phyloP scores from a whole-genome alignment of 1,139 yeast genomes.

The Ashbya aceris region DNA sequence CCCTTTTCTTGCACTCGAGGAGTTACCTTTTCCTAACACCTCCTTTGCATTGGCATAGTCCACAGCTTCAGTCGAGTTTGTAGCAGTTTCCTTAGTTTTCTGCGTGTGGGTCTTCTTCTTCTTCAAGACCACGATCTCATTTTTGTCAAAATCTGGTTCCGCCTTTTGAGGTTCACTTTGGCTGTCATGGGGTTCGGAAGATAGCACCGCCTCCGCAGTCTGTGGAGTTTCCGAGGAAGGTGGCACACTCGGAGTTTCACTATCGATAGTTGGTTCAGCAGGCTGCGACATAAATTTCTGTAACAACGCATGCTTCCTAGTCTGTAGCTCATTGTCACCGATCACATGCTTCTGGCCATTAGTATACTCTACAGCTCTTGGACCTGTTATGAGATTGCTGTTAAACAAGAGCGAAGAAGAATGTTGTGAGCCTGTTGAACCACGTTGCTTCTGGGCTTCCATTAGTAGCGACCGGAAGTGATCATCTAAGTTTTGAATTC shows the following conservation, averaged over 20 bases:
- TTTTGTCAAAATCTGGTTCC: conserved; percentile 19
- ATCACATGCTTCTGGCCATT: conserved; percentile 4
- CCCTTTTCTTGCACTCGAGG: conserved; percentile 13
- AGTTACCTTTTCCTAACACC: conserved; percentile 30
- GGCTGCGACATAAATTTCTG: conserved; percentile 1
- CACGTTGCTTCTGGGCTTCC: conserved; percentile 2
- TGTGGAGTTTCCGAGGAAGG: conserved; percentile 9
- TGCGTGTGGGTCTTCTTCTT: conserved; percentile 19
- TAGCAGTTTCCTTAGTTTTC: conserved; percentile 12
- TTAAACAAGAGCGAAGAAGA: neutral
- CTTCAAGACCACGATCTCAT: conserved; percentile 49
- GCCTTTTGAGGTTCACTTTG: neutral
- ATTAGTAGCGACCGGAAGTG: conserved; percentile 1
- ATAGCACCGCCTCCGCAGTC: conserved; percentile 7
- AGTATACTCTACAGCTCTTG: conserved; percentile 8
- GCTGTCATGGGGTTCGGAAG: neutral
- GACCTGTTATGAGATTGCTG: conserved; percentile 7
- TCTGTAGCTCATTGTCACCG: conserved; percentile 6
- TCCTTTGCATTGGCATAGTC: conserved; percentile 45
- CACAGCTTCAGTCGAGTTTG: conserved; percentile 25
- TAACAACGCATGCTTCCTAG: conserved; percentile 8
- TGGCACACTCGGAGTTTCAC: neutral
- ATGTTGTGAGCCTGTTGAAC: neutral
- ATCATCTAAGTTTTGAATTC: conserved; percentile 11
- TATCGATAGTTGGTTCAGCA: neutral